These are phyloP conservation scores for Crithidia brevicula DNA, from an alignment of 208 protist species.

Conservation along the genomic window DNA sequence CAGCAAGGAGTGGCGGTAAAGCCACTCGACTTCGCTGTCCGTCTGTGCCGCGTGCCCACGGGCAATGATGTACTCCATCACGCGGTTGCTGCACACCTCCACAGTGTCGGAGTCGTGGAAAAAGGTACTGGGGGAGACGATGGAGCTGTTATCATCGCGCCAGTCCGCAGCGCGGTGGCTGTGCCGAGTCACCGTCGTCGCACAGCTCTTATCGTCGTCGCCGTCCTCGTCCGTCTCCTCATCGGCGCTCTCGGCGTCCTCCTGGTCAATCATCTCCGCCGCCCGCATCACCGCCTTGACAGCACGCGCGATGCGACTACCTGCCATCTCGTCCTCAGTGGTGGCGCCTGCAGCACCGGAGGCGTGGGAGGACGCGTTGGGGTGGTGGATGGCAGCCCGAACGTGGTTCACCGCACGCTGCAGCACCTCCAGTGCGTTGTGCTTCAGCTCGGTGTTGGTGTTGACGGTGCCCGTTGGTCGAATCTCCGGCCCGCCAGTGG, in stretches of 20 bases:
- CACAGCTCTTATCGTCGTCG: constrained; percentile 18
- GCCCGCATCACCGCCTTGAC: constrained; percentile 27
- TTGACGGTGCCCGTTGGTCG: neutral
- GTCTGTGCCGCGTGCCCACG: constrained; percentile 44
- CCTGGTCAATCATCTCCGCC: constrained; percentile 33
- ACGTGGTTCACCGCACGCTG: constrained; percentile 31
- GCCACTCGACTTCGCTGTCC: constrained; percentile 55
- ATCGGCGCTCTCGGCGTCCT: constrained; percentile 19
- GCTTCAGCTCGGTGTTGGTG: neutral
- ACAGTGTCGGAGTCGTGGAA: constrained; percentile 33
- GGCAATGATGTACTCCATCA: constrained; percentile 60
- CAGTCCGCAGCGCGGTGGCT: constrained; percentile 35
- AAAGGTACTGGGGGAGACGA: constrained; percentile 48
- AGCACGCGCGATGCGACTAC: constrained; percentile 23
- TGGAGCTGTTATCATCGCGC: constrained; percentile 53
- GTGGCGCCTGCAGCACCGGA: neutral
- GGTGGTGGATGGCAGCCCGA: constrained; percentile 6
- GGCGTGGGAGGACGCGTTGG: neutral
- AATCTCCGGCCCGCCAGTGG: neutral
- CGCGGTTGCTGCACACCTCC: constrained; percentile 47
- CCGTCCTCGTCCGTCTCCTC: constrained; percentile 5
- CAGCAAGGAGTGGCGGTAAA: constrained; percentile 60
- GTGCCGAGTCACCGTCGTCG: constrained; percentile 24
- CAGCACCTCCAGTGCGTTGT: constrained; percentile 28
- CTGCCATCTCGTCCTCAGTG: constrained; percentile 25